These are phyloP conservation scores for Flaveria robusta DNA, from an alignment of 129 eudicot species.

Conservation along the genomic window DNA sequence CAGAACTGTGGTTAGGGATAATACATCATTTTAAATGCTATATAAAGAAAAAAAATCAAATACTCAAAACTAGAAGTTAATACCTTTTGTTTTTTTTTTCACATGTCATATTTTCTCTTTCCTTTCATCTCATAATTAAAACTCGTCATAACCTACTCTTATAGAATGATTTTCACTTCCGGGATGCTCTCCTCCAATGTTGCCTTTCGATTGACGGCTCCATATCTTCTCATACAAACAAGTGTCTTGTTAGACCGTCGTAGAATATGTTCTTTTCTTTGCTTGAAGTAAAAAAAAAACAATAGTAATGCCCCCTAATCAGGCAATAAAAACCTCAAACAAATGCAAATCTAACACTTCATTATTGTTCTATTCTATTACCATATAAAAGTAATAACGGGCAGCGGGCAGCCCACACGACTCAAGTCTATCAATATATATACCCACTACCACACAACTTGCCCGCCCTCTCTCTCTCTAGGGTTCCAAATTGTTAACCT, in stretches of 20 bases:
- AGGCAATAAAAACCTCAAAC: background rate
- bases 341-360: background rate
- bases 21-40: background rate
- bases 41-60: background rate
- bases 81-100: background rate
- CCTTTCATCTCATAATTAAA: too few species aligned
- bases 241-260: too few species aligned
- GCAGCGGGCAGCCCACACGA: slow-evolving; percentile 46
- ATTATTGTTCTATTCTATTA: slow-evolving; percentile 18
- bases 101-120: too few species aligned
- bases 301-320: too few species aligned
- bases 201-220: too few species aligned
- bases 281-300: too few species aligned
- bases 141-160: too few species aligned
- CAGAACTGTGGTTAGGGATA: background rate
- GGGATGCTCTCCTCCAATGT: too few species aligned
- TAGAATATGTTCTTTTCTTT: too few species aligned
- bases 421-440: slow-evolving; percentile 23
- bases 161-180: too few species aligned
- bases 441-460: slow-evolving; percentile 20
- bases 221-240: too few species aligned
- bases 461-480: slow-evolving; percentile 19
- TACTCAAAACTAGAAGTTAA: background rate
- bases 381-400: slow-evolving; percentile 17
- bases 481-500: slow-evolving; percentile 28